phyloP scores from a whole-genome alignment of 176 grass and related monocot species.

The Triticum turgidum region DNA sequence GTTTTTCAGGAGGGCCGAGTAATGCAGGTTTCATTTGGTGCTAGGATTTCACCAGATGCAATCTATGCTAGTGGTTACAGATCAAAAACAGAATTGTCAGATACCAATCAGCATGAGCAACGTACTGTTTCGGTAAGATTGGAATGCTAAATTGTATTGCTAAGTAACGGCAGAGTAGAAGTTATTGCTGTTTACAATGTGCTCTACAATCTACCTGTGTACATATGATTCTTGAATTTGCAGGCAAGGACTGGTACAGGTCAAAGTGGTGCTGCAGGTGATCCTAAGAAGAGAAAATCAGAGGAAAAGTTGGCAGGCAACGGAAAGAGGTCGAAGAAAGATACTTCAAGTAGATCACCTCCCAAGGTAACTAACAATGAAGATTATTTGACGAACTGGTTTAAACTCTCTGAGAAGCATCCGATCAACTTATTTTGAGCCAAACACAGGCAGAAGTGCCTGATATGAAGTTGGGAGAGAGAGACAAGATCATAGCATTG shows the following conservation, averaged over 20 bases:
- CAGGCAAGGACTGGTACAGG: conserved; percentile 33
- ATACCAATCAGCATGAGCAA: not conserved
- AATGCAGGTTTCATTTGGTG: conserved; percentile 18
- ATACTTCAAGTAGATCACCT: conserved; percentile 22
- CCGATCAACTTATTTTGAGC: conserved; percentile 4
- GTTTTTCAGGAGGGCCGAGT: conserved; percentile 11
- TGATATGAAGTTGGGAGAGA: conserved; percentile 65
- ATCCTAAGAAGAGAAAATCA: conserved; percentile 40
- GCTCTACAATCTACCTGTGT: not conserved
- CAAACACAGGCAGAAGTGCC: conserved; percentile 43
- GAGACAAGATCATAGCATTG: conserved; percentile 66
- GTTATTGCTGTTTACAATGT: not conserved
- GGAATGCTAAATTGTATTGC: not conserved
- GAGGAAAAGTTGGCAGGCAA: conserved; percentile 28
- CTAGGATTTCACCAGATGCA: conserved; percentile 20
- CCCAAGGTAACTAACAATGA: conserved; percentile 27
- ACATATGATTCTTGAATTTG: conserved; percentile 25
- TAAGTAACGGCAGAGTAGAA: not conserved
- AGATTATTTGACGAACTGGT: not conserved
- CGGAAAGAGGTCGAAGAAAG: conserved; percentile 46
- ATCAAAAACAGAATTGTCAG: conserved; percentile 16
- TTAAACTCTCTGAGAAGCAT: not conserved
- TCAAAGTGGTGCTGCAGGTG: conserved; percentile 27
- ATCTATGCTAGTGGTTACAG: conserved; percentile 37
- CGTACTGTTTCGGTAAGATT: conserved; percentile 9